phyloP scores from a whole-genome alignment of 202 grass and related monocot genomes.

The Bolboschoenoplectus hybrid region DNA sequence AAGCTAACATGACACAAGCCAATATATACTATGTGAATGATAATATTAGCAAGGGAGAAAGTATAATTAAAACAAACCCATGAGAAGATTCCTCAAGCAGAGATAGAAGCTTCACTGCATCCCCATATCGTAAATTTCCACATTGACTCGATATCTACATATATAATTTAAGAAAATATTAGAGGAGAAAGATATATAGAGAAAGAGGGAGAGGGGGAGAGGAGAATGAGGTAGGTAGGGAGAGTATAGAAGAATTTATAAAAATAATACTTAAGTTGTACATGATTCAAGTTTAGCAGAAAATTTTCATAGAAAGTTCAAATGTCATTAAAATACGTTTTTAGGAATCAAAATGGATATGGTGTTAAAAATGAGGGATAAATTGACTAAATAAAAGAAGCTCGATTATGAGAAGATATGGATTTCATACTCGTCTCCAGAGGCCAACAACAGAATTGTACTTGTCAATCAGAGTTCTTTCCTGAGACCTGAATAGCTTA shows the following conservation, averaged over 20 bases:
- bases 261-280: neutral
- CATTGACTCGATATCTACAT: slow-evolving; percentile 73
- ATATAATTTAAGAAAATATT: slow-evolving; percentile 29
- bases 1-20: neutral
- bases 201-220: neutral
- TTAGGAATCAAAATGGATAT: slow-evolving; percentile 5
- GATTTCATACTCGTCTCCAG: slow-evolving; percentile 83
- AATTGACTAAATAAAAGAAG: neutral
- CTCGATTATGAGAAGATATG: slow-evolving; percentile 2
- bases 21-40: neutral
- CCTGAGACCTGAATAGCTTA: slow-evolving; percentile 77
- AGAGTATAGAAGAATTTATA: neutral
- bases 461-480: slow-evolving; percentile 77
- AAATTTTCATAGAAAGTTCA: neutral
- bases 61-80: slow-evolving; percentile 56
- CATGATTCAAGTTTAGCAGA: slow-evolving; percentile 19
- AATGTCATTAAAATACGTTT: neutral
- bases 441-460: slow-evolving; percentile 83
- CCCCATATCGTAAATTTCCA: slow-evolving; percentile 68
- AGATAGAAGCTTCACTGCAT: slow-evolving; percentile 74
- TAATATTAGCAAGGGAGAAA: slow-evolving; percentile 26
- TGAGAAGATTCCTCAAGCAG: slow-evolving; percentile 85
- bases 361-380: neutral
- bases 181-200: neutral
- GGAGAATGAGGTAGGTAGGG: neutral